Evolutionary conservation across 78 protist genomes (phyloP).

Genomic region (Dictyostelium discoideum): dicty_2.7 NC_007091.3:2998001-2998500

Average conservation of each 20-base stretch:
- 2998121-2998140: constrained; percentile 28
- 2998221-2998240: too few species aligned
- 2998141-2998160: constrained; percentile 46
- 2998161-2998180: constrained; percentile 2
- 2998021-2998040: constrained; percentile 3
- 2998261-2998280: background rate
- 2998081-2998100: constrained; percentile 31
- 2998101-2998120: constrained; percentile 34
- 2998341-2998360: constrained; percentile 31
- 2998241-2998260: background rate
- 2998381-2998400: constrained; percentile 62
- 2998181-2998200: background rate
- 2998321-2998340: background rate
- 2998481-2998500: constrained; percentile 13
- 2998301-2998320: background rate
- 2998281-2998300: too few species aligned
- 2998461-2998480: constrained; percentile 61
- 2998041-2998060: constrained; percentile 47
- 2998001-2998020: constrained; percentile 21
- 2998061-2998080: background rate
- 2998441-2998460: constrained; percentile 2
- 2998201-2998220: constrained; percentile 38
- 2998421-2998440: constrained; percentile 28
- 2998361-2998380: constrained; percentile 51
- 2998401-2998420: constrained; percentile 46